Evolutionary conservation across 257 asterid species (phyloP), one percentile per base, ranked within the genome.

Genomic region (Nicotiana otophora): DNA sequence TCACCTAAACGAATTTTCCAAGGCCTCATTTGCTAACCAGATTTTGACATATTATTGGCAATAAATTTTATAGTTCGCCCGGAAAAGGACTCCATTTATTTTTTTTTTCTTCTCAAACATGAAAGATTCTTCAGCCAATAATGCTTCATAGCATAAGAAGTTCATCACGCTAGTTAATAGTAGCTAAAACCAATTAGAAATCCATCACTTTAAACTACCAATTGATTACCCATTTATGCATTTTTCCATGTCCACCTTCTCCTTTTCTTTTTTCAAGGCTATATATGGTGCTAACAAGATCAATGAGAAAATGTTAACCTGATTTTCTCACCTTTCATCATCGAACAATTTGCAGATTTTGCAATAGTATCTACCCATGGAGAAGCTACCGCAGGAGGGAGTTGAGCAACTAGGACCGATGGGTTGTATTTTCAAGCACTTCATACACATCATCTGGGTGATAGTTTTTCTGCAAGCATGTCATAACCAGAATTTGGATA

Each of bases 371-470:
- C 85, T 93, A 53, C 91, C 96, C 98, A 95, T 95, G 83, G 91
- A 89, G 85, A 92, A 93, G 85, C 87, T 91, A 78, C 81, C 60
- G 80, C 98, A 95, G 60, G 92, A 83, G 76, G 55, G 83, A 34
- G 82, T 90, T 26, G 85, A 85, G 81, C 98, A 95, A 78, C 62
- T 87, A 20, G 92, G 87, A 65, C 92, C 92, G 34, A 93, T 82
- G 30, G 90, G 91, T 87, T 95, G 98, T 84, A 92, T 85, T 34
- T 87, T 83, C 86, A 93, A 85, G 89, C 98, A 95, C 85, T 88
- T 89, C 98, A 92, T 95, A 90, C 98, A 95, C 94, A 93, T 88
- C 96, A 95, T 95, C 85, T 91, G 85, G n/a, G 89, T 90, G 72
- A 93, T 87, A 84, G 90, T 69, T 89, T 87, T 91, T 82, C 98